Evolutionary conservation across 2,329 filamentous ascomycete species (phyloP), one percentile per base, ranked within the genome.

Genomic region (Aspergillus sp.): DNA sequence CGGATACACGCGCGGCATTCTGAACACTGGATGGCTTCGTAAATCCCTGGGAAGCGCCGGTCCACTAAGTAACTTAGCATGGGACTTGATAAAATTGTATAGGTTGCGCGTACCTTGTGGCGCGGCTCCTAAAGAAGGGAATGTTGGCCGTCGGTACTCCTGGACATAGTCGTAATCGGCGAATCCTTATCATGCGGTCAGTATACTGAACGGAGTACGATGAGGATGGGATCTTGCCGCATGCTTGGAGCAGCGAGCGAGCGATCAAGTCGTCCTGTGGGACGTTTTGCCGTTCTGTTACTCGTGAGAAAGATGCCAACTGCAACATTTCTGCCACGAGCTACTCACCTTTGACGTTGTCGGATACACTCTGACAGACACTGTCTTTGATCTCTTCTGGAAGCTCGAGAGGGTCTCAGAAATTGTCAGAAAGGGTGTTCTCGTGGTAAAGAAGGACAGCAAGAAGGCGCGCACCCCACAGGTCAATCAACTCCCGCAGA

Each of bases 141-240:
- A 56, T 2, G 59, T 56, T 30, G 59, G 59, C 30, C 48, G 48
- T 56, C 59, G 30, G 45, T 60, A 47, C 38, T 60, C 59, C 30
- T 60, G 59, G 9, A 60, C 59, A 46, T 51, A 60, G 19, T 60
- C 59, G 11, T 60, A 60, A 28, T 60, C 59, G 17, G 53, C 47
- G 23, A 60, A 47, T 43, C 52, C 59, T 60, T 17, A 11, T 53
- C 19, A 38, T 4, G 4, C 19, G 11, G 19, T 43, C 31, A 53
- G 17, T 41, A 22, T 51, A 31, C 17, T 17, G 15, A 17, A 34
- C 5, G 15, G 19, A 25, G 13, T 38, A 11, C 1, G 15, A n/a
- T 6, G 28, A 7, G 9, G n/a, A 9, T 31, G 3, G 31, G 15
- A 19, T 47, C 47, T 3, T 23, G 56, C 59, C 59, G 25, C 59